Percentiles rank a stretch among this genome's conserved stretches.
Conservation (phyloP, 139 green algal genomes). For the Eudorina sp. region DNA sequence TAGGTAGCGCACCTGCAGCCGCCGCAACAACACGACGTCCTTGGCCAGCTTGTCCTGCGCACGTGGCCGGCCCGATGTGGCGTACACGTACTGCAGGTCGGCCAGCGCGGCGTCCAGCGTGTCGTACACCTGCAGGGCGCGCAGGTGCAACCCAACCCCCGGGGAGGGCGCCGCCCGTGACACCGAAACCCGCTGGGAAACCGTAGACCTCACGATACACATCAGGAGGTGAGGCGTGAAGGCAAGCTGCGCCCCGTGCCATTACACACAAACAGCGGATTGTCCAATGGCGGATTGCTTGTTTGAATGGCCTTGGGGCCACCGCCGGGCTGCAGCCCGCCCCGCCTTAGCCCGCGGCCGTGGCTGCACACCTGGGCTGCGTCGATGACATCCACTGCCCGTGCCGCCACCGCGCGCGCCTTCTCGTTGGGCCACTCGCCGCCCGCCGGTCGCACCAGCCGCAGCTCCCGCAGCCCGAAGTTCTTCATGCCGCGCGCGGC, state of each 20-base stretch:
- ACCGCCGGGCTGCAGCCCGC: too few relatives aligned
- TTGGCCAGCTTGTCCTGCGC: slow-evolving; percentile 29
- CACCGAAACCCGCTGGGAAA: too few relatives aligned
- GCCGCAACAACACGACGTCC: slow-evolving; percentile 31
- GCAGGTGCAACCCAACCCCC: background rate
- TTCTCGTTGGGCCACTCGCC: slow-evolving; percentile 44
- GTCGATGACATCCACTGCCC: slow-evolving; percentile 21
- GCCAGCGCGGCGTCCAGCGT: slow-evolving; percentile 29
- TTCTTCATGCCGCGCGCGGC: slow-evolving; percentile 38
- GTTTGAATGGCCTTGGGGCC: too few relatives aligned
- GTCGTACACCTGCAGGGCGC: slow-evolving; percentile 7
- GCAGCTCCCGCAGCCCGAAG: slow-evolving; percentile 28
- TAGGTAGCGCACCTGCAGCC: background rate
- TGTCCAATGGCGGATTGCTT: too few relatives aligned
- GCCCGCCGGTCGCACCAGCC: slow-evolving; percentile 19
- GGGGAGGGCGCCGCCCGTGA: background rate
- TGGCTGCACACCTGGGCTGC: background rate
- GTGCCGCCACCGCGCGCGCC: slow-evolving; percentile 22
- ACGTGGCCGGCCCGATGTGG: background rate
- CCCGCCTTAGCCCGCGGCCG: too few relatives aligned
- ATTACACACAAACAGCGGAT: too few relatives aligned
- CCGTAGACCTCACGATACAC: too few relatives aligned
- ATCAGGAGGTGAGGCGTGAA: too few relatives aligned
- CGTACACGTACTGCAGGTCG: slow-evolving; percentile 49
- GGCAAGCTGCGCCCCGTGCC: too few relatives aligned